Conservation (phyloP, 1,139 yeast species). For the Taphrina pruni region DNA sequence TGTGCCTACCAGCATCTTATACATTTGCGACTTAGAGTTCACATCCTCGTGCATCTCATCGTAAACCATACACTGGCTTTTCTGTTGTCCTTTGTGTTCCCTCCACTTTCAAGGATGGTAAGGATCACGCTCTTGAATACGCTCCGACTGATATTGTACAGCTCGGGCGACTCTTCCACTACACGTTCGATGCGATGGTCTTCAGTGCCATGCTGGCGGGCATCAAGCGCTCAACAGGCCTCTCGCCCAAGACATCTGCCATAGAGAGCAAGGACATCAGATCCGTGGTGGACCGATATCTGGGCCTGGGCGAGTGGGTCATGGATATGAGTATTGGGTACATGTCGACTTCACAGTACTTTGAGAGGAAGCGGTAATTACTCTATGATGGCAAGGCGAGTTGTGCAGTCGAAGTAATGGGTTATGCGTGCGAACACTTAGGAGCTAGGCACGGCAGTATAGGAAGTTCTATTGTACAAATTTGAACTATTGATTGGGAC, state of each 20-base stretch:
- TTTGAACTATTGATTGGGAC: no score
- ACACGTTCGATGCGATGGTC: conserved; percentile 73
- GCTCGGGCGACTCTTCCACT: conserved; percentile 58
- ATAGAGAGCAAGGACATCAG: conserved; percentile 60
- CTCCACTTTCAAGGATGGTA: conserved; percentile 24
- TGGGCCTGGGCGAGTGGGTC: conserved; percentile 83
- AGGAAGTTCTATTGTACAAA: no score
- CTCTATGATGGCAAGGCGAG: neutral
- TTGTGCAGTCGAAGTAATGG: no score
- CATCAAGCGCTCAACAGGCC: conserved; percentile 83
- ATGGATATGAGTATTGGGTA: conserved; percentile 75
- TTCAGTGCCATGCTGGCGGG: conserved; percentile 88
- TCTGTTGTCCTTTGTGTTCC: conserved; percentile 3
- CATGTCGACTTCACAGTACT: conserved; percentile 74
- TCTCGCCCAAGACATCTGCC: conserved; percentile 57
- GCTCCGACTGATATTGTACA: conserved; percentile 34
- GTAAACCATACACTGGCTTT: conserved; percentile 5
- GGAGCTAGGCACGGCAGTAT: no score
- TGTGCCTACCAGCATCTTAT: no score
- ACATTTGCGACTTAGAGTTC: no score
- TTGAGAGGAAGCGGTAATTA: conserved; percentile 61
- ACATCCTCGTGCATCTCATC: no score
- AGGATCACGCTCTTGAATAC: neutral
- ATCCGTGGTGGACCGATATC: conserved; percentile 67
- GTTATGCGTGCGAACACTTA: no score